A percentile compares a stretch with the other conserved stretches of the same genome.
phyloP scores from a whole-genome alignment of 305 asterid species.

The Plantago rigida region DNA sequence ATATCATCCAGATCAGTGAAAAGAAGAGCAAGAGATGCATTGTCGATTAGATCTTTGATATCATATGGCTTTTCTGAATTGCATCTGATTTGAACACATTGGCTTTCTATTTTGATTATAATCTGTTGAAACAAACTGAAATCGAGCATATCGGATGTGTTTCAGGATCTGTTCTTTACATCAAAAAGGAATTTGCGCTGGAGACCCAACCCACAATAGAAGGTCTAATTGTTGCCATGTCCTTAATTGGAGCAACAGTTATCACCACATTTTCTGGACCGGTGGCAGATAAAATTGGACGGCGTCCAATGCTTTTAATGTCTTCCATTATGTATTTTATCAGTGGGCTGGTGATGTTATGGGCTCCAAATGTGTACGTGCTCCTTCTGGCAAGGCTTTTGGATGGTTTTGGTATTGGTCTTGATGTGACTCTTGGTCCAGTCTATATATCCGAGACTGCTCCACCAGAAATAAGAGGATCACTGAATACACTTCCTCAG shows the following conservation, averaged over 20 bases:
- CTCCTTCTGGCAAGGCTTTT: constrained; percentile 53
- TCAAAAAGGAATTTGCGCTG: constrained; percentile 48
- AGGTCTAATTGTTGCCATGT: constrained; percentile 54
- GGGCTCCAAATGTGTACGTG: constrained; percentile 57
- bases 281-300: constrained; percentile 46
- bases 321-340: constrained; percentile 40
- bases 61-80: too few species aligned
- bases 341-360: constrained; percentile 51
- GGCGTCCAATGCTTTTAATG: constrained; percentile 45
- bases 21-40: too few species aligned
- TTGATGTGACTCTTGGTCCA: constrained; percentile 56
- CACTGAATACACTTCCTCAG: constrained; percentile 58
- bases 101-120: neutral
- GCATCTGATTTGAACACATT: too few species aligned
- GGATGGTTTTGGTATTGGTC: constrained; percentile 56
- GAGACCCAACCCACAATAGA: constrained; percentile 46
- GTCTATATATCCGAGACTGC: constrained; percentile 61
- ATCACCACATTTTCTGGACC: constrained; percentile 52
- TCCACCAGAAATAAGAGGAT: constrained; percentile 59
- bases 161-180: constrained; percentile 46
- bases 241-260: constrained; percentile 53
- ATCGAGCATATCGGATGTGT: neutral
- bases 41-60: too few species aligned
- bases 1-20: too few species aligned
- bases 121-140: neutral